Conservation (phyloP, 2,329 filamentous ascomycete species). For the Periconia sp. region DNA sequence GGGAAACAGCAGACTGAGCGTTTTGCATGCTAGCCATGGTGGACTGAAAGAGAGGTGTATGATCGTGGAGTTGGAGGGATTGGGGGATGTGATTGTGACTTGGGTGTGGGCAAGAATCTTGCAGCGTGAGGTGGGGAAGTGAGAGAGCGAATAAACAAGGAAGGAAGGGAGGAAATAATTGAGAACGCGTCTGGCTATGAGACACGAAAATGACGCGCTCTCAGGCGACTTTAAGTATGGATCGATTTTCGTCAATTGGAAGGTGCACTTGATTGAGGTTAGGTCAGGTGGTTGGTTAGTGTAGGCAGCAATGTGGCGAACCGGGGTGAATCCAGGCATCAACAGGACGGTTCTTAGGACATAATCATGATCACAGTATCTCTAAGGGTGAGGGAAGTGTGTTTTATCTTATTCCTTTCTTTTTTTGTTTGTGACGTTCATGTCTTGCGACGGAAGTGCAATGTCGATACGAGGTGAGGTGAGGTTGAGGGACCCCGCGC, state of each 20-base stretch:
- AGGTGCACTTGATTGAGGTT: constrained; percentile 1
- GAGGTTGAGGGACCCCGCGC: background rate
- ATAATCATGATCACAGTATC: no score
- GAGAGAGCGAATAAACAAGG: background rate
- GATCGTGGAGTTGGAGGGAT: background rate
- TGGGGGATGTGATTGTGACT: no score
- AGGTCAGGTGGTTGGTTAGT: constrained; percentile 19
- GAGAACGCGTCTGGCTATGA: constrained; percentile 13
- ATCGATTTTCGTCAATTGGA: no score
- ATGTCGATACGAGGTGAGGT: background rate
- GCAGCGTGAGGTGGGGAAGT: background rate
- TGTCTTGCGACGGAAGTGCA: background rate
- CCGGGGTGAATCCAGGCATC: constrained; percentile 32
- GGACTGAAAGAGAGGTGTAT: background rate
- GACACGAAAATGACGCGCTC: constrained; percentile 27
- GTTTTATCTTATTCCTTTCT: no score
- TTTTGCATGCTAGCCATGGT: constrained; percentile 20
- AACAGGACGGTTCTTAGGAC: constrained; percentile 4
- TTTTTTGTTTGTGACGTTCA: no score
- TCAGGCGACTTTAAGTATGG: constrained; percentile 23
- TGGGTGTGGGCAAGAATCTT: background rate
- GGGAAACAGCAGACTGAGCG: constrained; percentile 16
- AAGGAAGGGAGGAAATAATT: background rate
- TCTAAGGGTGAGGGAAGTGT: no score
- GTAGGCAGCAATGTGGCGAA: constrained; percentile 33